Evolutionary conservation across 169 alveolate genomes (phyloP), one percentile per base, ranked within the genome.

Genomic region (Prorocentrum cordatum): DNA sequence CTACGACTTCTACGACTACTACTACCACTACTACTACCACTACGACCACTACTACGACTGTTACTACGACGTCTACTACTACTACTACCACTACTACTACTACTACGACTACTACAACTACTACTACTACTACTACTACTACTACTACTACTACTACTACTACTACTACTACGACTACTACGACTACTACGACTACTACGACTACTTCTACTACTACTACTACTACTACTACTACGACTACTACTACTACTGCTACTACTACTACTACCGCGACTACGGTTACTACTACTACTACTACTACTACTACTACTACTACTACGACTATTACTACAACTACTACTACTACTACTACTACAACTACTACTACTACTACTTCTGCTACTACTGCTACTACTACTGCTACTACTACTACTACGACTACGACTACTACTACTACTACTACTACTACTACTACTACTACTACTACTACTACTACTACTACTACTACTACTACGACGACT

Each of bases 401-500:
- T 4, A 54, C 26, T 22, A 9, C 31, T 9, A 6, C 26, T 54
- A 9, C 66, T 7, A n/a, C 3, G 26, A 24, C n/a, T 24, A 24
- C 72, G 1, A 2, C 42, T 4, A 3, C 5, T 31, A n/a, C 26
- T 38, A 35, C 75, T 64, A 1, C 26, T 22, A 35, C 26, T 64
- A 64, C 75, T 9, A 42, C 54, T 42, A 42, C 54, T 9, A 64
- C 32, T 64, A 26, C 42, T 38, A 64, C 47, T 64, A 26, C 75
- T 64, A 35, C 75, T 31, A 64, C n/a, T 64, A 35, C 75, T 64
- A 26, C 75, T 33, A 26, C 42, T 26, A 26, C 72, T 62, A 26
- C 72, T 62, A 62, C 72, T 62, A 62, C 72, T 62, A 24, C 72
- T 62, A 62, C 72, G 3, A 62, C 38, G 3, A 26, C 72, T 62